Base-by-base conservation (phyloP, 2,329 filamentous ascomycete species). In the Pseudogymnoascus sp. region DNA sequence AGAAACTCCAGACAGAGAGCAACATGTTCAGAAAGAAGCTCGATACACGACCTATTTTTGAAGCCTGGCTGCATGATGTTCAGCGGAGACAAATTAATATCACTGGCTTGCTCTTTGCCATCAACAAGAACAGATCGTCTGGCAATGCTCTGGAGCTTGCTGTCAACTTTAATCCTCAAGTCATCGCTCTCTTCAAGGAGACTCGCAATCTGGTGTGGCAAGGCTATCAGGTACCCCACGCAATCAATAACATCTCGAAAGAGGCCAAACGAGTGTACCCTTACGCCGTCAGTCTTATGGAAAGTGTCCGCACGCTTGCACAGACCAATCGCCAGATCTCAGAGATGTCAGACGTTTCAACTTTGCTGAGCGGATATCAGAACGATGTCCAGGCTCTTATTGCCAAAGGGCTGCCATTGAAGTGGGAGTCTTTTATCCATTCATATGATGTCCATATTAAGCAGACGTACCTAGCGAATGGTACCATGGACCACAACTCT, bases 211-310 rank as follows among this genome's bases (percentile, higher is more conserved):
- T 99, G 48, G 87, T 92, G 11, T 99, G 95, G 93, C 87, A 96
- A 67, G 95, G 92, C 69, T 99, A 92, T 75, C 89, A 91, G 64
- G 91, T 99, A 23, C 96, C 96, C 7, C 95, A 99, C 75, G 87
- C 90, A 13, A 92, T 99, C 72, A 96, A 89, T 76, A 98, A 92
- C 68, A 92, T 96, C 63, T 96, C 96, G 0, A 99, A 98, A 76
- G 95, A 99, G 75, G 96, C 95, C n/a, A 96, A 97, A 77, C 86
- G 95, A 62, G 95, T 99, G 3, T 99, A 99, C 71, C 95, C 95
- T 0, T 99, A 96, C 73, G 95, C 96, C 23, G 93, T 99, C 68
- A 98, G 93, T 73, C 79, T 99, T 69, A 99, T 99, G 92, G 95
- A 99, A 78, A 98, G 92, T 72, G 92, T 98, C n/a, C 86, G 93